Percentiles rank a stretch among this genome's conserved stretches.
phyloP scores from a whole-genome alignment of 352 stramenopile genomes.

The Phytopythium delawarense region DNA sequence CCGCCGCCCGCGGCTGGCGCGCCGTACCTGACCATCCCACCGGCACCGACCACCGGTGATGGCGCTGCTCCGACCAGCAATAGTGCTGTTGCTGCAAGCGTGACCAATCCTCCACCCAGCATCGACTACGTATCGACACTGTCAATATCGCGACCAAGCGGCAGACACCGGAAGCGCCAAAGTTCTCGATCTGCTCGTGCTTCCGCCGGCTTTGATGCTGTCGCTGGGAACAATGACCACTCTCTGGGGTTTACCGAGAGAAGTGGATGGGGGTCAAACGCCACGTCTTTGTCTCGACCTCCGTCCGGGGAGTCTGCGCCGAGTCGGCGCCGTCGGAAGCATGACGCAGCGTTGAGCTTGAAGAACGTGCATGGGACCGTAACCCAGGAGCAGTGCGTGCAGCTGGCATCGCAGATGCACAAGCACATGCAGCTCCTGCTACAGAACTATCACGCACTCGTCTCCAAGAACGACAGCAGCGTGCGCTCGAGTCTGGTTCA shows the following conservation, averaged over 20 bases:
- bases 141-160: background rate
- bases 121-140: background rate
- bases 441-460: slow-evolving; percentile 62
- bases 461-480: slow-evolving; percentile 10
- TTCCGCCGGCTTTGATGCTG: background rate
- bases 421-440: slow-evolving; percentile 83
- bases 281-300: too few relatives aligned
- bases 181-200: background rate
- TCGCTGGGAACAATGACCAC: background rate
- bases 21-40: slow-evolving; percentile 5
- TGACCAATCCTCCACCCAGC: too few relatives aligned
- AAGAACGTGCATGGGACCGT: slow-evolving; percentile 24
- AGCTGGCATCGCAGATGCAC: slow-evolving; percentile 85
- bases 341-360: background rate
- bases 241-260: background rate
- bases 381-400: slow-evolving; percentile 67
- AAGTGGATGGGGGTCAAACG: background rate
- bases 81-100: background rate
- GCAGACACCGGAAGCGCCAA: background rate
- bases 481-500: slow-evolving; percentile 17
- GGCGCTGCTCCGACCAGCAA: slow-evolving; percentile 1
- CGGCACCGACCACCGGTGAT: background rate
- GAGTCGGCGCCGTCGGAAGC: background rate
- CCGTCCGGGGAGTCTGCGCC: background rate
- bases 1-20: slow-evolving; percentile 12